These are phyloP conservation scores for Leccinum subtestaceum DNA, from an alignment of 768 basidiomycete species.

Conservation along the genomic window DNA sequence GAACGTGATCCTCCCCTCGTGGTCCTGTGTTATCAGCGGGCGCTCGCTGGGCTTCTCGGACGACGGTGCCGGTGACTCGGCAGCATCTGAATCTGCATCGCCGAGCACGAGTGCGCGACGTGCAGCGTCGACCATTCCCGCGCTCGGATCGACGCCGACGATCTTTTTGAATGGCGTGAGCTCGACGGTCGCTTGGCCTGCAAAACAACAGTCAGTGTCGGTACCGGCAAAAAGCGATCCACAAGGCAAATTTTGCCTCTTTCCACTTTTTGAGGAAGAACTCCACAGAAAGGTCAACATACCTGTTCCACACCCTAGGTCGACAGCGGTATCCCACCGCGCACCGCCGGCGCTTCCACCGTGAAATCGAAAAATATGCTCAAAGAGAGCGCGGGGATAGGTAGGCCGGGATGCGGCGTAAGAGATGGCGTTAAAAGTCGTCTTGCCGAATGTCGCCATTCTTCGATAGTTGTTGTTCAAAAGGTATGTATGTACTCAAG, in stretches of 20 bases:
- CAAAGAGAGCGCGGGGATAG: conserved; percentile 65
- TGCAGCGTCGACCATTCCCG: conserved; percentile 65
- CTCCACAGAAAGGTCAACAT: conserved; percentile 7
- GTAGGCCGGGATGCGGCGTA: conserved; percentile 74
- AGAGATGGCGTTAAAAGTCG: conserved; percentile 60
- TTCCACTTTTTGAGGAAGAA: background rate
- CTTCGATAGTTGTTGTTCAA: background rate
- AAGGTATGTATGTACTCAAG: background rate
- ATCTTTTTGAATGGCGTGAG: conserved; percentile 58
- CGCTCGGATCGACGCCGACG: conserved; percentile 70
- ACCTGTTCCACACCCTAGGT: conserved; percentile 88
- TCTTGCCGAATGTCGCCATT: conserved; percentile 78
- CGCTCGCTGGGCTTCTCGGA: background rate
- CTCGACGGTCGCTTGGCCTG: conserved; percentile 69
- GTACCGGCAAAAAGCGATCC: background rate
- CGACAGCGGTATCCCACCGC: conserved; percentile 59
- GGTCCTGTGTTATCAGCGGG: background rate
- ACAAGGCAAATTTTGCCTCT: background rate
- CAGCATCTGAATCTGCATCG: conserved; percentile 10
- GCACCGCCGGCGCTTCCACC: conserved; percentile 7
- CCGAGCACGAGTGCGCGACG: conserved; percentile 17
- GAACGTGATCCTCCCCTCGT: conserved; percentile 31
- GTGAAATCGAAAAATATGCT: conserved; percentile 63
- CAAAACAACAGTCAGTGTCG: background rate
- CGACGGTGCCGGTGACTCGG: background rate